Evolutionary conservation across 805 yeast genomes (phyloP).

Genomic region (Metschnikowia reukaufii): DNA sequence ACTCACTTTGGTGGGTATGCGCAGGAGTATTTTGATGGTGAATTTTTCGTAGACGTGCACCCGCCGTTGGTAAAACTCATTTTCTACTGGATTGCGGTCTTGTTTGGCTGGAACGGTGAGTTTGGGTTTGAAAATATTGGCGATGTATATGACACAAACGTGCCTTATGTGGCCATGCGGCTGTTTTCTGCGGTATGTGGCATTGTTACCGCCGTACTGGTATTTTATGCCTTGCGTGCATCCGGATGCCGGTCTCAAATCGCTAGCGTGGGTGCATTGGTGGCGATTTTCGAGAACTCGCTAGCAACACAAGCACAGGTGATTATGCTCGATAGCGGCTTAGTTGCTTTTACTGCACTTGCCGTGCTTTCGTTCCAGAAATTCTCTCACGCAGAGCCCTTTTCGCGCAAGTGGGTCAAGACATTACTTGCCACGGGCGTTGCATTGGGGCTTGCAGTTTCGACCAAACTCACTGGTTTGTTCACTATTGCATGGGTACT

Average conservation of each 20-base stretch:
- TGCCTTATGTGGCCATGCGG: conserved; percentile 57
- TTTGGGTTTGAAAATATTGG: conserved; percentile 45
- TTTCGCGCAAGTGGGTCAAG: conserved; percentile 52
- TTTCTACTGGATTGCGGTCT: conserved; percentile 51
- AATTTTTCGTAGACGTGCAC: conserved; percentile 67
- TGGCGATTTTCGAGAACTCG: conserved; percentile 65
- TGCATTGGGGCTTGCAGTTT: conserved; percentile 53
- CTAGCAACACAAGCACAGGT: conserved; percentile 59
- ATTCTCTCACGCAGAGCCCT: conserved; percentile 46
- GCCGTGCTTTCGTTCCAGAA: conserved; percentile 52
- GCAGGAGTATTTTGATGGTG: conserved; percentile 51
- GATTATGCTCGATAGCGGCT: conserved; percentile 42
- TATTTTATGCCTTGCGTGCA: conserved; percentile 55
- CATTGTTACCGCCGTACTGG: conserved; percentile 48
- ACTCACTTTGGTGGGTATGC: conserved; percentile 42
- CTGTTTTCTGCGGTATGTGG: conserved; percentile 58
- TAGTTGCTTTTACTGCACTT: conserved; percentile 47
- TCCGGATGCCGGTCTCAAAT: conserved; percentile 52
- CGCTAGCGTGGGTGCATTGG: conserved; percentile 49
- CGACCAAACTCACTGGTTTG: conserved; percentile 72
- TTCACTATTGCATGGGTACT: conserved; percentile 69
- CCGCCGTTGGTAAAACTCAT: conserved; percentile 70
- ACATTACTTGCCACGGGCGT: conserved; percentile 49
- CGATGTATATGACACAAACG: conserved; percentile 25
- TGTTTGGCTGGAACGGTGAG: conserved; percentile 53